These are phyloP conservation scores for Exserohilum rostratum DNA, from an alignment of 2,329 filamentous ascomycete species.

Conservation along the genomic window DNA sequence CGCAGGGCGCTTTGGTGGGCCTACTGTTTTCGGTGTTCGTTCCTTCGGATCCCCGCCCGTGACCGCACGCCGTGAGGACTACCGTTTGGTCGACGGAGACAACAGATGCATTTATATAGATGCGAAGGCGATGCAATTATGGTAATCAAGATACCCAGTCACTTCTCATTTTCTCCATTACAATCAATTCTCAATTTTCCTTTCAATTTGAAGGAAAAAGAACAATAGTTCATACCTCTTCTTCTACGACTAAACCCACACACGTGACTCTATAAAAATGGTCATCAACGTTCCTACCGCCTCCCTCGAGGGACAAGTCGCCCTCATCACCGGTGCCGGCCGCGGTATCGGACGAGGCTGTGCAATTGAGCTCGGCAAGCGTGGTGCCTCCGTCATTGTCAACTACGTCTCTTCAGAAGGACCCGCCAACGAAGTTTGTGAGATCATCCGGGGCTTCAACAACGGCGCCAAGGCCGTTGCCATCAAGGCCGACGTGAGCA, in stretches of 20 bases:
- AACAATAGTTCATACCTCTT: background rate
- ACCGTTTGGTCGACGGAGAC: slow-evolving; percentile 19
- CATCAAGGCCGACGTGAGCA: slow-evolving; percentile 65
- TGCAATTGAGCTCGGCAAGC: slow-evolving; percentile 69
- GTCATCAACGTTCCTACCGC: slow-evolving; percentile 54
- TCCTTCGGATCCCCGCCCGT: slow-evolving; percentile 34
- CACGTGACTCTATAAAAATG: slow-evolving; percentile 40
- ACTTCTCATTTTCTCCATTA: background rate
- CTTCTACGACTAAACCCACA: background rate
- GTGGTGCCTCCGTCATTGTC: slow-evolving; percentile 68
- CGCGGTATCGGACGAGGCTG: slow-evolving; percentile 71
- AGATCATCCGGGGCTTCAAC: slow-evolving; percentile 53
- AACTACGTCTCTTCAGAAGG: slow-evolving; percentile 66
- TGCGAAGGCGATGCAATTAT: background rate
- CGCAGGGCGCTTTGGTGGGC: slow-evolving; percentile 22
- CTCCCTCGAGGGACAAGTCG: slow-evolving; percentile 59
- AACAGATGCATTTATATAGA: slow-evolving; percentile 18
- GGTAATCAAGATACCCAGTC: slow-evolving; percentile 14
- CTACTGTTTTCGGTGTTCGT: slow-evolving; percentile 29
- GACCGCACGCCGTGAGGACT: slow-evolving; percentile 20
- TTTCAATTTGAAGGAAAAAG: background rate
- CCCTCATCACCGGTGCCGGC: slow-evolving; percentile 67
- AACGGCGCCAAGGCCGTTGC: slow-evolving; percentile 61
- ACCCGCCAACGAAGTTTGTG: slow-evolving; percentile 56
- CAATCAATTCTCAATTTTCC: background rate